Evolutionary conservation across 106 monocot species (phyloP).

Genomic region (Xerophyta viscosa): DNA sequence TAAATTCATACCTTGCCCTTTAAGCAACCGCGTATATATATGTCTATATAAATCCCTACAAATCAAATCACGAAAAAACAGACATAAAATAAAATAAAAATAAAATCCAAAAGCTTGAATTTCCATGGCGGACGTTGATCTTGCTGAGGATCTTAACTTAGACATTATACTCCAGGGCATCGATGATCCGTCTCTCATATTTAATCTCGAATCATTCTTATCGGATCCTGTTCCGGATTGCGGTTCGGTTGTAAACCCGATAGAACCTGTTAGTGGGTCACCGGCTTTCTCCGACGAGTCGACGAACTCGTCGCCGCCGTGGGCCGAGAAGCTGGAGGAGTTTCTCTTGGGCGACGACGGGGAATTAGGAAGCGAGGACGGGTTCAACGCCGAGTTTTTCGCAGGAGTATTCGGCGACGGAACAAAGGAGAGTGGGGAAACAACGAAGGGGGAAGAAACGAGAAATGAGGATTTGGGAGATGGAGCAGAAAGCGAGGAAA

Average conservation of each 20-base stretch:
- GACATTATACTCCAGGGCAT: background rate
- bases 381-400: slow-evolving; percentile 10
- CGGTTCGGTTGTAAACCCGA: background rate
- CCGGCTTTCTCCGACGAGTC: background rate
- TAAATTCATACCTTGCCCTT: background rate
- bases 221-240: background rate
- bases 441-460: background rate
- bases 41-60: background rate
- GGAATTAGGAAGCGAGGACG: background rate
- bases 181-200: background rate
- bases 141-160: background rate
- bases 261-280: background rate
- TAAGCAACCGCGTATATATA: background rate
- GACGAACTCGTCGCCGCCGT: background rate
- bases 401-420: slow-evolving; percentile 15
- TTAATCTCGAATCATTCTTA: background rate
- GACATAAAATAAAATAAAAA: no score
- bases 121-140: background rate
- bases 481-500: background rate
- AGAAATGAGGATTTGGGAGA: background rate
- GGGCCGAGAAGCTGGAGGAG: slow-evolving; percentile 27
- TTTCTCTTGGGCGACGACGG: slow-evolving; percentile 25
- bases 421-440: slow-evolving; percentile 1
- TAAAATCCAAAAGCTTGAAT: no score
- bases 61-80: no score